phyloP scores from a whole-genome alignment of 371 early-diverging fungal species.

The Mortierella polycephala region DNA sequence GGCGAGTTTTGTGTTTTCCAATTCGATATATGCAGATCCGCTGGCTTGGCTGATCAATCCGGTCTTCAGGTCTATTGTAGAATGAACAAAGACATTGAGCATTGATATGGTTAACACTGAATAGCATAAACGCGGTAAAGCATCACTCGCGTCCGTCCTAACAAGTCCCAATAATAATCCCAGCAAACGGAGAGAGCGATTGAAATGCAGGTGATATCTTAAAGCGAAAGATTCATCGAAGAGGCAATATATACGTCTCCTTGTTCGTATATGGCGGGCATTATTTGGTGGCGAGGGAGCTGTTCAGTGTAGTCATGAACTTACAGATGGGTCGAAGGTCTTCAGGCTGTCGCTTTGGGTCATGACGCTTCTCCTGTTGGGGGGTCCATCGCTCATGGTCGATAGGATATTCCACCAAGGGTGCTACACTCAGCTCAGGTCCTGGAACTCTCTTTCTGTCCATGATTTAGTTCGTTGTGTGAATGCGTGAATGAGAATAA shows the following conservation, averaged over 20 bases:
- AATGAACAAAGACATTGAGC: no score
- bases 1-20: constrained; percentile 85
- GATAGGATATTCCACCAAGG: constrained; percentile 60
- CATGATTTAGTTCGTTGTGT: constrained; percentile 44
- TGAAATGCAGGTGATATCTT: no score
- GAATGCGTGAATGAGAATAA: constrained; percentile 6
- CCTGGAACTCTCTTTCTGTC: constrained; percentile 84
- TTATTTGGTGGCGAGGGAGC: background rate
- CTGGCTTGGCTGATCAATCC: constrained; percentile 88
- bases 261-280: background rate
- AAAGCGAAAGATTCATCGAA: no score
- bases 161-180: no score
- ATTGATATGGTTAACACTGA: no score
- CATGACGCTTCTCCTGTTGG: constrained; percentile 24
- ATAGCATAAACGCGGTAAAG: no score
- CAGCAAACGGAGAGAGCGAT: no score
- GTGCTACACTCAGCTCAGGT: constrained; percentile 78
- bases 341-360: constrained; percentile 65
- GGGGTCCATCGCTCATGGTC: constrained; percentile 52
- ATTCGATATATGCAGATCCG: constrained; percentile 92
- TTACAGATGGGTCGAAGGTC: constrained; percentile 73
- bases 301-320: constrained; percentile 8
- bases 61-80: constrained; percentile 73
- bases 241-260: no score
- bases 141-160: no score